Conservation (phyloP, 2,329 filamentous ascomycete genomes). For the Periconia sp. region DNA sequence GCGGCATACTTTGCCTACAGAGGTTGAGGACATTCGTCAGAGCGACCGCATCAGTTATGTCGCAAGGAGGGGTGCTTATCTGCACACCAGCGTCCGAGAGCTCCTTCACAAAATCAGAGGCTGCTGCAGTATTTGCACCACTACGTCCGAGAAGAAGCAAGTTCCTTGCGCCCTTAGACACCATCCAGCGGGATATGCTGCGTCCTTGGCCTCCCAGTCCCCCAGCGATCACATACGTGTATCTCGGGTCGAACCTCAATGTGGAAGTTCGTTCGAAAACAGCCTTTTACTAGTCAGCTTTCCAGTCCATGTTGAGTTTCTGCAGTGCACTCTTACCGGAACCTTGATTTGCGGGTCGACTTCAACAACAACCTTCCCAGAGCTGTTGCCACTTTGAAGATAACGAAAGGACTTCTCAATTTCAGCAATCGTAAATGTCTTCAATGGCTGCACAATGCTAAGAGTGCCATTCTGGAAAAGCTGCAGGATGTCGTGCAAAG, state of each 20-base stretch:
- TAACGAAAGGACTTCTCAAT: conserved; percentile 15
- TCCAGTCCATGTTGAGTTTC: background rate
- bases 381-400: conserved; percentile 18
- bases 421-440: conserved; percentile 6
- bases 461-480: background rate
- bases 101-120: conserved; percentile 7
- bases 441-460: conserved; percentile 4
- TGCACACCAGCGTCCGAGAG: conserved; percentile 10
- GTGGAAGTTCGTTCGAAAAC: no score
- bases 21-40: conserved; percentile 6
- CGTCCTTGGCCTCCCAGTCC: conserved; percentile 12
- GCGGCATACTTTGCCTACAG: conserved; percentile 13
- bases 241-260: background rate
- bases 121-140: background rate
- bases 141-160: conserved; percentile 13
- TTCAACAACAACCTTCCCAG: conserved; percentile 15
- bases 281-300: no score
- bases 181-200: conserved; percentile 12
- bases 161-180: conserved; percentile 14
- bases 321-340: background rate
- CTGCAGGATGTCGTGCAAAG: background rate
- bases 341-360: background rate
- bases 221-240: conserved; percentile 14
- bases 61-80: conserved; percentile 16
- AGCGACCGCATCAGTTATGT: conserved; percentile 12